Evolutionary conservation across 1,284 basidiomycete species (phyloP).

Genomic region (Rhodotorula mucilaginosa): DNA sequence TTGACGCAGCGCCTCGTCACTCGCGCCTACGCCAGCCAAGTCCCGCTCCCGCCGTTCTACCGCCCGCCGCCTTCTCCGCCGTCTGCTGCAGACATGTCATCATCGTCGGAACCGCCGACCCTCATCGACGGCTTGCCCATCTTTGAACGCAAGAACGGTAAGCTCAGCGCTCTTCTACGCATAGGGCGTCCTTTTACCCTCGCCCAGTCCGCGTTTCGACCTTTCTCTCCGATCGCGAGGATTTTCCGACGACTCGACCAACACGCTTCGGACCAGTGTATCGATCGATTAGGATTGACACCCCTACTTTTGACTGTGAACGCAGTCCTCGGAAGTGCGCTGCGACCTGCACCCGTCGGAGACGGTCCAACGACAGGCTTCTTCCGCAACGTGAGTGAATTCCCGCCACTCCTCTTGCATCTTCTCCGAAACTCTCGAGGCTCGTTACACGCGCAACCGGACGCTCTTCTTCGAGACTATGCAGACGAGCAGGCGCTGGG

Average conservation of each 20-base stretch:
- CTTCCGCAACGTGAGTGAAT: constrained; percentile 31
- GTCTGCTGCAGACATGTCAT: neutral
- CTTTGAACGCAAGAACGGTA: constrained; percentile 3
- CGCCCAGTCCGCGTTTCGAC: neutral
- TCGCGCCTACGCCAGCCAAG: constrained; percentile 21
- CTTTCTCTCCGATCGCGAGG: neutral
- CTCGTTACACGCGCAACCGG: too few species aligned
- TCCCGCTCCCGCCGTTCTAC: constrained; percentile 7
- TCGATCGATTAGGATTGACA: neutral
- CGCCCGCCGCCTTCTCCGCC: neutral
- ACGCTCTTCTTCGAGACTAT: too few species aligned
- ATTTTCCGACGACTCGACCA: neutral
- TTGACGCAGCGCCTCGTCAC: neutral
- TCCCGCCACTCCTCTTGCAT: too few species aligned
- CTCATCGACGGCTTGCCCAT: neutral
- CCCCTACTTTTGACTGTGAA: neutral
- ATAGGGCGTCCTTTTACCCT: too few species aligned
- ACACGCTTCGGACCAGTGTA: too few species aligned
- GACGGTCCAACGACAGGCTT: constrained; percentile 29
- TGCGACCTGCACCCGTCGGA: constrained; percentile 16
- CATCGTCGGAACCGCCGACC: neutral
- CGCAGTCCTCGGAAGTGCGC: constrained; percentile 23
- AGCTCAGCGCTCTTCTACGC: neutral
- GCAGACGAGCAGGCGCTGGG: too few species aligned
- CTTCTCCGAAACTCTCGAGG: too few species aligned